These are phyloP conservation scores for Piper longum DNA, from an alignment of 164 flowering plant species.

Conservation along the genomic window DNA sequence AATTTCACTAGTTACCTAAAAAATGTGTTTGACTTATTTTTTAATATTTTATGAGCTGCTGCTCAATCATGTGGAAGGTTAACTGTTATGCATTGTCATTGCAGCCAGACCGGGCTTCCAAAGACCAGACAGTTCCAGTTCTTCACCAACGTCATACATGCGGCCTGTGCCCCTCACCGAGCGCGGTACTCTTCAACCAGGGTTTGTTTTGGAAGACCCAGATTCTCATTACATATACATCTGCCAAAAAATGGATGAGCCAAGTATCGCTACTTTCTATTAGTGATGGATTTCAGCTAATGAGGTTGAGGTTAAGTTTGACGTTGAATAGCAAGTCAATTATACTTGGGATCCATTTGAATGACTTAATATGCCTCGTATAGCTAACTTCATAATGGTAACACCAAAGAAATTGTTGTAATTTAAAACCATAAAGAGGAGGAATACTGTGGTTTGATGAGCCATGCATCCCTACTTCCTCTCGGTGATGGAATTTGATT, in stretches of 20 bases:
- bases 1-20: no score
- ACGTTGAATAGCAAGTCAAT: no score
- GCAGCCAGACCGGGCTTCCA: conserved; percentile 90
- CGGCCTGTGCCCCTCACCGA: conserved; percentile 63
- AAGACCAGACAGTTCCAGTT: conserved; percentile 23
- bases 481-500: not conserved
- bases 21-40: no score
- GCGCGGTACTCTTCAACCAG: conserved; percentile 47
- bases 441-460: no score
- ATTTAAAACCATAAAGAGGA: no score
- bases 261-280: not conserved
- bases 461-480: not conserved
- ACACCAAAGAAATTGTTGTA: no score
- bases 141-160: conserved; percentile 27
- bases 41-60: no score
- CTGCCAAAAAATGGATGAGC: conserved; percentile 43
- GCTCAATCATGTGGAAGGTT: no score
- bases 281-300: not conserved
- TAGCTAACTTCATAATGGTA: no score
- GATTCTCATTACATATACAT: conserved; percentile 83
- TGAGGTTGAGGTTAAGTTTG: no score
- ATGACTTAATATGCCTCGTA: no score
- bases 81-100: conserved; percentile 4
- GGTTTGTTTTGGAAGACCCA: conserved; percentile 73
- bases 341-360: no score